Conservation (phyloP, 225 moss, liverwort and hornwort species). For the Physcomitrium patens region DNA sequence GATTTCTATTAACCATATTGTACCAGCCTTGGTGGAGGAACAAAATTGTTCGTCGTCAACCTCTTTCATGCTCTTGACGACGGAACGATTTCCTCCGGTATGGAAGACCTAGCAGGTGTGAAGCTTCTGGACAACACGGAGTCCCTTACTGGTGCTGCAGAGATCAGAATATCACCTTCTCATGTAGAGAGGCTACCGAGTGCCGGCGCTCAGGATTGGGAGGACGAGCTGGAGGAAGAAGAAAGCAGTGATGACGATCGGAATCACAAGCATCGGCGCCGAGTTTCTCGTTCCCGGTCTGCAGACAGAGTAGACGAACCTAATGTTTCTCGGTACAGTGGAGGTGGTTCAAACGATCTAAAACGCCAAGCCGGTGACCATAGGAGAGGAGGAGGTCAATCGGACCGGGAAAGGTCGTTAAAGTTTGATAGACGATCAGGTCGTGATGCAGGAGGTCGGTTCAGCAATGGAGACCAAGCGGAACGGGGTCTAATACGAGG, state of each 20-base stretch:
- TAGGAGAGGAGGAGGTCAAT: constrained; percentile 42
- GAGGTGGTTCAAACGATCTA: constrained; percentile 43
- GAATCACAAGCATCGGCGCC: constrained; percentile 72
- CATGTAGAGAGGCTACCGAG: constrained; percentile 58
- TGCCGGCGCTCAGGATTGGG: constrained; percentile 43
- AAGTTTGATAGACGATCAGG: constrained; percentile 61
- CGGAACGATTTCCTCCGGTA: constrained; percentile 54
- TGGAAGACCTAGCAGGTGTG: constrained; percentile 61
- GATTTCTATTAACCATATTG: neutral
- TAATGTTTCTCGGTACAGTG: constrained; percentile 43
- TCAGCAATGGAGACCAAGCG: constrained; percentile 45
- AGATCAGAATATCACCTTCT: constrained; percentile 56
- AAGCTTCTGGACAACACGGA: constrained; percentile 50
- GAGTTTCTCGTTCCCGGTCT: constrained; percentile 63
- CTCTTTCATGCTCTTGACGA: constrained; percentile 71
- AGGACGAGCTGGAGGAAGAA: constrained; percentile 63
- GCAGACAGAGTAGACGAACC: constrained; percentile 60
- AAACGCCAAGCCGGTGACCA: constrained; percentile 49
- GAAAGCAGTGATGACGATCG: constrained; percentile 66
- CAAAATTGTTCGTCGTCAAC: constrained; percentile 63
- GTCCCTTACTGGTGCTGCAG: constrained; percentile 38
- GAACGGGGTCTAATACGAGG: constrained; percentile 49
- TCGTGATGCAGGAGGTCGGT: constrained; percentile 53
- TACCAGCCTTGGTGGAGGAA: constrained; percentile 39
- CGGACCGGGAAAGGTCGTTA: constrained; percentile 43